A percentile compares a stretch with the other conserved stretches of the same genome.
phyloP scores from a whole-genome alignment of 176 grass and related monocot species.

The Carex cristatella region DNA sequence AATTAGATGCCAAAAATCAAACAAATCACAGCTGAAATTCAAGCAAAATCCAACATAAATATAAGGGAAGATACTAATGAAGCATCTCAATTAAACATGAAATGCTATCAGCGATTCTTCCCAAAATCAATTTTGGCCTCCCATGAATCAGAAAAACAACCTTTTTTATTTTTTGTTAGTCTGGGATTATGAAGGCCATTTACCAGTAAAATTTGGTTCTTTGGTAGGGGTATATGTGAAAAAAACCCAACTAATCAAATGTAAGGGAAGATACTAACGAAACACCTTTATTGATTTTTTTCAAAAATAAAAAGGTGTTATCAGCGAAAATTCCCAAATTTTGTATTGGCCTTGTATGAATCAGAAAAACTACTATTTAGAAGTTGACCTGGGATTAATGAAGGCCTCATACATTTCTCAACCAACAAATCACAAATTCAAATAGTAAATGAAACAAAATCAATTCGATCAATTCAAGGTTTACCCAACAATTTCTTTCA shows the following conservation, averaged over 20 bases:
- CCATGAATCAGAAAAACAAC: constrained; percentile 17
- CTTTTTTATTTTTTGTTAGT: not conserved
- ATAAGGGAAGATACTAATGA: constrained; percentile 12
- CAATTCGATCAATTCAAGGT: too few species aligned
- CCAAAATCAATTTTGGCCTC: not conserved
- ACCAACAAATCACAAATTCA: not conserved
- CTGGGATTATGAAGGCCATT: constrained; percentile 19
- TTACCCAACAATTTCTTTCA: too few species aligned
- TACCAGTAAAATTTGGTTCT: not conserved
- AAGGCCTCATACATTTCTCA: not conserved
- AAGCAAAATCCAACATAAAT: not conserved
- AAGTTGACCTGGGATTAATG: not conserved
- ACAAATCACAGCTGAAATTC: too few species aligned
- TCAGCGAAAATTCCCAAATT: not conserved
- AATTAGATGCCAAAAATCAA: too few species aligned
- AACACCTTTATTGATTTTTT: not conserved
- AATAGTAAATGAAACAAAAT: not conserved
- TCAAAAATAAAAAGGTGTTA: not conserved
- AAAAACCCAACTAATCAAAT: not conserved
- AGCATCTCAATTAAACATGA: not conserved
- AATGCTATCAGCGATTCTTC: constrained; percentile 1
- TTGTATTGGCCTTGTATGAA: not conserved
- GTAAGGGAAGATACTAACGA: not conserved
- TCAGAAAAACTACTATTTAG: not conserved
- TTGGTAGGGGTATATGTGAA: too few species aligned